A percentile compares a stretch with the other conserved stretches of the same genome.
Evolutionary conservation across 495 filamentous ascomycete genomes (phyloP).

Genomic region (Aspergillus incahuasiensis): DNA sequence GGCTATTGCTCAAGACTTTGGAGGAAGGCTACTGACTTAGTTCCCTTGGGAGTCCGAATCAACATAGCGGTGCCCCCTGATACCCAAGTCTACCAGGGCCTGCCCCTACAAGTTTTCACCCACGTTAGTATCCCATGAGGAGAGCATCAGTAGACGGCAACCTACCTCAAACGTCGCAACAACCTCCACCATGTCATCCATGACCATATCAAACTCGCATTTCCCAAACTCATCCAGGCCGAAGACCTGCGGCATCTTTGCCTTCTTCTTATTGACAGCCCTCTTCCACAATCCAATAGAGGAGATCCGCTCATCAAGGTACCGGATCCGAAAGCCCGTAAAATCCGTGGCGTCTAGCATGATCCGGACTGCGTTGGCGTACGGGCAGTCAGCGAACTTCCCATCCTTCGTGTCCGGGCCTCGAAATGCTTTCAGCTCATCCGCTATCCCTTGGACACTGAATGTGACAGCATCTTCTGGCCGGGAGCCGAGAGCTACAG

Average conservation of each 20-base stretch:
- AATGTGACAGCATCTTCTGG: no score
- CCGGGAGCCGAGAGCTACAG: neutral
- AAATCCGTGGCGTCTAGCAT: neutral
- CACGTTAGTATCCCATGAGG: neutral
- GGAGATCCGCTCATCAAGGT: neutral
- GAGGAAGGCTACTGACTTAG: no score
- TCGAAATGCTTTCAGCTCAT: neutral
- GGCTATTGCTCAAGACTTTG: no score
- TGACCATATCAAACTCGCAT: neutral
- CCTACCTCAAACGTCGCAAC: slow-evolving; percentile 7
- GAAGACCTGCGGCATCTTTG: neutral
- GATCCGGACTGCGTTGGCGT: neutral
- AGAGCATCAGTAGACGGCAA: neutral
- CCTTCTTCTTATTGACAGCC: neutral
- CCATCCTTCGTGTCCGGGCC: no score
- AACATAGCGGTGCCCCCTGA: neutral
- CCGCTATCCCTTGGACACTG: no score
- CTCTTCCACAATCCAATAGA: neutral
- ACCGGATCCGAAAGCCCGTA: neutral
- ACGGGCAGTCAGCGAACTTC: neutral
- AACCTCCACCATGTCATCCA: neutral
- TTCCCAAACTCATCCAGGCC: neutral
- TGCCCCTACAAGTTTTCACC: neutral
- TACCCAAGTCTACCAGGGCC: neutral
- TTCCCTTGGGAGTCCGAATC: no score